These are phyloP conservation scores for Lachnellula arida DNA, from an alignment of 2,329 filamentous ascomycete species.

Conservation along the genomic window DNA sequence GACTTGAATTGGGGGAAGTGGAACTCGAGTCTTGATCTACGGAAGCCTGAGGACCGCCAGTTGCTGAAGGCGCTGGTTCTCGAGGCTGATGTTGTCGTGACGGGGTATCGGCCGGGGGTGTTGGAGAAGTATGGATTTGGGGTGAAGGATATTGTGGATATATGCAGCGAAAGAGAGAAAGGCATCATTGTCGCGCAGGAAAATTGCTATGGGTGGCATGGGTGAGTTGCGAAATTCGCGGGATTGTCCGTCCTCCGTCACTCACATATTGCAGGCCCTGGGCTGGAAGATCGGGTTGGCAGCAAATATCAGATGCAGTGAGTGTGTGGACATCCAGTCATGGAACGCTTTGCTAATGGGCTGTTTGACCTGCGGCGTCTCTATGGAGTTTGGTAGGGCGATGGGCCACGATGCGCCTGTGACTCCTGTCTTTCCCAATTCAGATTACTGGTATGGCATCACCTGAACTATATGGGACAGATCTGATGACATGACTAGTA, in stretches of 20 bases:
- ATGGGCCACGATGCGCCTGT: conserved; percentile 43
- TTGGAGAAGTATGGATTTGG: conserved; percentile 41
- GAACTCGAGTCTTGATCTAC: conserved; percentile 44
- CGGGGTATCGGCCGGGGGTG: conserved; percentile 46
- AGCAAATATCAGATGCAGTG: conserved; percentile 38
- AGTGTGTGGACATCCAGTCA: background rate
- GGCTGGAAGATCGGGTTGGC: conserved; percentile 44
- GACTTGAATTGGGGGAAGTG: conserved; percentile 43
- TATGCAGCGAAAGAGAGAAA: conserved; percentile 37
- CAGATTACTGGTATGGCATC: conserved; percentile 34
- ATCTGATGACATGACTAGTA: conserved; percentile 16
- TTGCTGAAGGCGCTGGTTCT: conserved; percentile 39
- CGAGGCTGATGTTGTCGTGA: conserved; percentile 49
- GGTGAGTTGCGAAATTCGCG: conserved; percentile 13
- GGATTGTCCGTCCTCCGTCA: no score
- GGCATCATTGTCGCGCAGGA: conserved; percentile 46
- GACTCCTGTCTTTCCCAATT: conserved; percentile 41
- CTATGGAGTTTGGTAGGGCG: conserved; percentile 41
- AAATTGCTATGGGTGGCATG: conserved; percentile 47
- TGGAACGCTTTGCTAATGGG: background rate
- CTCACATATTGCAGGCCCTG: conserved; percentile 28
- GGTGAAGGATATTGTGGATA: conserved; percentile 36
- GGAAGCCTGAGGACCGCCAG: conserved; percentile 36
- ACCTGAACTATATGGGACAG: background rate
- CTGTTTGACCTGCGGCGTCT: conserved; percentile 37